Percentiles rank a stretch among this genome's conserved stretches.
Conservation (phyloP, 805 yeast species). For the Candida manassasensis region DNA sequence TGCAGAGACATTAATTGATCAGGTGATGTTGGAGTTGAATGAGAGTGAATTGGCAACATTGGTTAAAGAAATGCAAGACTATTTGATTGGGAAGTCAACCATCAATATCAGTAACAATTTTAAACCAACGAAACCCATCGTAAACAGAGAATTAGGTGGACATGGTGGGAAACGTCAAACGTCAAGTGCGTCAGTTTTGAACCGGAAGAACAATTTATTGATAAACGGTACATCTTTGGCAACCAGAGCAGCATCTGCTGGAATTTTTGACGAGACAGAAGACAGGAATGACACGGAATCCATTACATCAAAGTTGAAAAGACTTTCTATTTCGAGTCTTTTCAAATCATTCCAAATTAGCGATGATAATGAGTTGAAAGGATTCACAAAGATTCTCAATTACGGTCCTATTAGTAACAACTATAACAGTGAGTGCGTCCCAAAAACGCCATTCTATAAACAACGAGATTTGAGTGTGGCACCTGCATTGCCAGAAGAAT, state of each 20-base stretch:
- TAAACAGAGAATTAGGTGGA: constrained; percentile 23
- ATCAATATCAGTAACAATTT: constrained; percentile 36
- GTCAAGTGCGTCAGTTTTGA: constrained; percentile 18
- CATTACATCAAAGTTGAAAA: constrained; percentile 28
- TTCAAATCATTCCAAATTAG: constrained; percentile 35
- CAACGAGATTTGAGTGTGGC: constrained; percentile 27
- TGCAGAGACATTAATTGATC: constrained; percentile 74
- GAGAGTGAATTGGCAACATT: constrained; percentile 62
- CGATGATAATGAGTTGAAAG: constrained; percentile 37
- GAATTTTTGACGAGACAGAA: constrained; percentile 12
- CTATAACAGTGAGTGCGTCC: constrained; percentile 44
- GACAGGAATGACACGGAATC: constrained; percentile 21
- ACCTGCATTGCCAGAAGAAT: constrained; percentile 50
- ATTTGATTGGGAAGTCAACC: constrained; percentile 48
- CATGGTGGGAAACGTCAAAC: constrained; percentile 12
- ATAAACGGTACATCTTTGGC: constrained; percentile 24
- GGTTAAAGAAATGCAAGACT: constrained; percentile 62
- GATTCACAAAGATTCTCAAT: constrained; percentile 32
- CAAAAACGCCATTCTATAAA: constrained; percentile 53
- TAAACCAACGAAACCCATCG: constrained; percentile 37
- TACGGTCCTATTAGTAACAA: constrained; percentile 31
- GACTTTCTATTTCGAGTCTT: constrained; percentile 29
- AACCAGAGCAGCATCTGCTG: constrained; percentile 26
- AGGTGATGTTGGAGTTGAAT: constrained; percentile 57
- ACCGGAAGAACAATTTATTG: constrained; percentile 20